Evolutionary conservation across 2,329 filamentous ascomycete species (phyloP), one percentile per base, ranked within the genome.

Genomic region (Monilinia polystroma): DNA sequence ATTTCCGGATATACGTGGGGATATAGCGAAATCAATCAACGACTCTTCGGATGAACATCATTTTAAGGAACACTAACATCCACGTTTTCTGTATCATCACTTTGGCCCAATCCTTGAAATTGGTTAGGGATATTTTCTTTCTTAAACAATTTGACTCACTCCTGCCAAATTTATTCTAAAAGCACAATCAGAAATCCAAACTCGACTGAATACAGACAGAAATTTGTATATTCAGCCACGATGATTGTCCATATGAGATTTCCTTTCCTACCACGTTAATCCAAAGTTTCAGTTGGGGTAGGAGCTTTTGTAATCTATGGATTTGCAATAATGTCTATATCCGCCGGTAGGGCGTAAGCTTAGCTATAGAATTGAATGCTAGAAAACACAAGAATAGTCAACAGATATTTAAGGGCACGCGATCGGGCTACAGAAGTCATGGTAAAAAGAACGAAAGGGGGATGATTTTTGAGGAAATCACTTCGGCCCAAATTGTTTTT

Each of bases 1-100:
- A 8, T 38, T 41, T 51, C 32, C 58, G 58, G 58, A 62, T 62
- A 41, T 62, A 62, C 45, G 14, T 38, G 14, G 14, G 58, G 58
- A 62, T 62, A 62, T 62, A 60, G 45, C 14, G 29, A 60, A 10
- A 2, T 2, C 18, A 26, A 45, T 47, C 23, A 38, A 60, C 3
- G 18, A 12, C n/a, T 18, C 11, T 49, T 26, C 20, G 43, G 45
- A 18, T 4, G 2, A n/a, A 2, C 14, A 38, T 12, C n/a, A 35
- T 38, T 11, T 6, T 1, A 12, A 23, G 43, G 41, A 32, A 58
- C 23, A n/a, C 10, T 58, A 14, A 14, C 3, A 58, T n/a, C 41
- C 3, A 58, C 41, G 4, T 58, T 58, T 32, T 18, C 10, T 32
- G 41, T 45, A 45, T 32, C 1, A 12, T 58, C 26, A 14, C 18